Base-by-base conservation (phyloP, 2,329 filamentous ascomycete genomes). In the Grosmannia penicillata region DNA sequence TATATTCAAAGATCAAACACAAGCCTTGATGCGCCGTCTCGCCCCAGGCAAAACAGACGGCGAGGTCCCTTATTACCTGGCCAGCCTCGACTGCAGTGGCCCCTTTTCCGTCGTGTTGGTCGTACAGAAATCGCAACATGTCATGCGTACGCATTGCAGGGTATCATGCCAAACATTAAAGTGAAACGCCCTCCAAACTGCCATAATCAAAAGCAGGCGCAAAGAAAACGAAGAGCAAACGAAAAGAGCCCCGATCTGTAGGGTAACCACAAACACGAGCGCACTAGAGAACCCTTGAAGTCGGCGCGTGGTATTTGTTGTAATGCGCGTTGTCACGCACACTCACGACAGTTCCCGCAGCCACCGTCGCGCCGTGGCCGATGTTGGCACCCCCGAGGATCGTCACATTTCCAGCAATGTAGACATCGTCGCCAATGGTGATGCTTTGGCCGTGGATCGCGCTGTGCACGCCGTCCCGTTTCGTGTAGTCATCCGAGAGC, bases 261-360 rank as follows among this genome's bases (percentile, higher is more conserved):
- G n/a, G n/a, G n/a, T n/a, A 38, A 36, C 36, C 23, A 33, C 19
- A 37, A 15, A 9, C n/a, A n/a, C n/a, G n/a, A n/a, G n/a, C n/a
- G n/a, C n/a, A n/a, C n/a, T n/a, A n/a, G n/a, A n/a, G n/a, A n/a
- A n/a, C n/a, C n/a, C n/a, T n/a, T n/a, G n/a, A n/a, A n/a, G n/a
- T n/a, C n/a, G n/a, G n/a, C n/a, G n/a, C n/a, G n/a, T n/a, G n/a
- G n/a, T n/a, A n/a, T n/a, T n/a, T n/a, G n/a, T n/a, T n/a, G n/a
- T n/a, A n/a, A n/a, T n/a, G n/a, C n/a, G n/a, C n/a, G n/a, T n/a
- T n/a, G n/a, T n/a, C n/a, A n/a, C n/a, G n/a, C n/a, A n/a, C n/a
- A n/a, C n/a, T n/a, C 18, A 94, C 86, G 27, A 94, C 78, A 48
- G 81, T 82, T 13, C 82, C 85, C 7, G 87, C 85, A 9, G 83